Conservation (phyloP, 106 monocot genomes). For the Platanthera guangdongensis region DNA sequence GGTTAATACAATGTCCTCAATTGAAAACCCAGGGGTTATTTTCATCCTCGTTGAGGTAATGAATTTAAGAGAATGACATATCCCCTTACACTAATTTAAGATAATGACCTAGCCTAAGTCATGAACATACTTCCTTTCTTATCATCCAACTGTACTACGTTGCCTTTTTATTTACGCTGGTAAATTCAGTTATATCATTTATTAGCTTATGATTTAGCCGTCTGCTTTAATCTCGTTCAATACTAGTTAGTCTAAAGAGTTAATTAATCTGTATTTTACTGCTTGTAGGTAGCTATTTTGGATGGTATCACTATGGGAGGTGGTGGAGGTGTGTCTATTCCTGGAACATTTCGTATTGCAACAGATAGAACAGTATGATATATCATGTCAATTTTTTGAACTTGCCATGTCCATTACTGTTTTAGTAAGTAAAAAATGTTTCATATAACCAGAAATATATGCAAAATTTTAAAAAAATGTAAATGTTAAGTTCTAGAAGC, state of each 20-base stretch:
- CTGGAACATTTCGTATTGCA: conserved; percentile 88
- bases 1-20: no score
- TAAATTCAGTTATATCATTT: not conserved
- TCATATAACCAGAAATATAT: not conserved
- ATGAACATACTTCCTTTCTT: not conserved
- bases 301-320: conserved; percentile 99
- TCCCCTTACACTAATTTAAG: no score
- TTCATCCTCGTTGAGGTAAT: no score
- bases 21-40: no score
- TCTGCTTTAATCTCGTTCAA: not conserved
- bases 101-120: not conserved
- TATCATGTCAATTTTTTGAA: not conserved
- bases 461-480: not conserved
- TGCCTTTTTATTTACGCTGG: not conserved
- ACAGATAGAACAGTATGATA: conserved; percentile 81
- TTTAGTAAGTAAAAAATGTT: not conserved
- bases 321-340: conserved; percentile 92
- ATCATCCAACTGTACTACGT: not conserved
- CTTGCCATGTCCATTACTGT: not conserved
- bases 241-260: not conserved
- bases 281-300: conserved; percentile 66
- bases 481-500: not conserved
- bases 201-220: not conserved
- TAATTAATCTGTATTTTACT: conserved; percentile 6
- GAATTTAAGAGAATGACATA: no score